Percentiles rank a stretch among this genome's conserved stretches.
Evolutionary conservation across 768 basidiomycete genomes (phyloP).

Genomic region (Tulasnella sp.): DNA sequence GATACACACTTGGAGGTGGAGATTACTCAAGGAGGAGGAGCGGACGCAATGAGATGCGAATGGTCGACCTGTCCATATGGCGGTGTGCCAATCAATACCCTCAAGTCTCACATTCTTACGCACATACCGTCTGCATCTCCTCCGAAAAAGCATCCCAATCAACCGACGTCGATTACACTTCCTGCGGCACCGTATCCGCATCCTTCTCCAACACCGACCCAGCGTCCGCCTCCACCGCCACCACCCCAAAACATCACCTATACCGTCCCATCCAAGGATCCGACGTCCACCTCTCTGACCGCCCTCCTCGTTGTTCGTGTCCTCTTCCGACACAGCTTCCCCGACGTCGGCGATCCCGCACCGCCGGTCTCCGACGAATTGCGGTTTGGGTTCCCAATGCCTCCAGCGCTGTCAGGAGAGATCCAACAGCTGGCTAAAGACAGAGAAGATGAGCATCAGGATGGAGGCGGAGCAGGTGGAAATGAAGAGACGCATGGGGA

Average conservation of each 20-base stretch:
- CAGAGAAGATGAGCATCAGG: constrained; percentile 38
- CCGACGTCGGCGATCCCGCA: constrained; percentile 48
- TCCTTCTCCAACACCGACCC: constrained; percentile 52
- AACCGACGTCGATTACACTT: constrained; percentile 66
- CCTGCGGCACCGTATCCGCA: constrained; percentile 39
- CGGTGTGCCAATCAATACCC: constrained; percentile 37
- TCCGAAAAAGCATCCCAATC: constrained; percentile 49
- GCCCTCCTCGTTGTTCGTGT: constrained; percentile 76
- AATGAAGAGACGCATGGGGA: constrained; percentile 24
- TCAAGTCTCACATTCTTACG: constrained; percentile 63
- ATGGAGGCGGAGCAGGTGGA: constrained; percentile 6
- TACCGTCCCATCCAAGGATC: constrained; percentile 36
- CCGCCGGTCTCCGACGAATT: constrained; percentile 68
- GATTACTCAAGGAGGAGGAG: background rate
- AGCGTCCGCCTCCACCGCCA: constrained; percentile 60
- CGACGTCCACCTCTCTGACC: constrained; percentile 64
- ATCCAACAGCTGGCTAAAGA: constrained; percentile 53
- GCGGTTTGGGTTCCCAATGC: constrained; percentile 73
- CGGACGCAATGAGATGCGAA: constrained; percentile 35
- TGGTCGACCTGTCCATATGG: constrained; percentile 60
- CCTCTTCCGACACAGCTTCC: constrained; percentile 67
- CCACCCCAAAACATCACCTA: constrained; percentile 51
- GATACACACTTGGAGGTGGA: constrained; percentile 36
- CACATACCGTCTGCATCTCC: constrained; percentile 57
- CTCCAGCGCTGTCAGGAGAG: constrained; percentile 33